phyloP scores from a whole-genome alignment of 192 early-diverging fungal genomes.

The Entophlyctis luteolus region DNA sequence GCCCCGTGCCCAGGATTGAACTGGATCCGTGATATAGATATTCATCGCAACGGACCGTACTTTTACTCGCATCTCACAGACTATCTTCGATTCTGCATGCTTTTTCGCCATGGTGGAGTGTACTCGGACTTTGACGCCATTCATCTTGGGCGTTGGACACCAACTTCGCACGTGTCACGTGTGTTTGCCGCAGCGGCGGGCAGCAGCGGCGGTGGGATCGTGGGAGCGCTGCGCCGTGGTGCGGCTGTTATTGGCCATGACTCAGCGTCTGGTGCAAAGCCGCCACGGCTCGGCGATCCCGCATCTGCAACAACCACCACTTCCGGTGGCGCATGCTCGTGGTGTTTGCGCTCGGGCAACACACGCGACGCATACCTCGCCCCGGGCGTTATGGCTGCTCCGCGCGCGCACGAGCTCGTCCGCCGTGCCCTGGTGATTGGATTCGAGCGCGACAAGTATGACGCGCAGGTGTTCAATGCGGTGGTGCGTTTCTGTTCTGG shows the following conservation, averaged over 20 bases:
- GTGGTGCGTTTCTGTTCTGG: no score
- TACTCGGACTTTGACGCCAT: conserved; percentile 38
- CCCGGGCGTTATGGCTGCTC: conserved; percentile 30
- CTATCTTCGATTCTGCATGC: conserved; percentile 34
- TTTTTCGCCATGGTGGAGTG: conserved; percentile 26
- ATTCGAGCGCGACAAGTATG: conserved; percentile 19
- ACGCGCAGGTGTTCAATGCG: conserved; percentile 33
- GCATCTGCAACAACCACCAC: neutral
- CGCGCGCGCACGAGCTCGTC: conserved; percentile 15
- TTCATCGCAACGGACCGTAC: conserved; percentile 22
- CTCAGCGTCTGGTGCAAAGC: neutral
- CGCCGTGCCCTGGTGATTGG: conserved; percentile 25
- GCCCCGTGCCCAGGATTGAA: conserved; percentile 13
- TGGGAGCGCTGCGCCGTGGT: neutral
- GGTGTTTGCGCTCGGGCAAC: conserved; percentile 32
- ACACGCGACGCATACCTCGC: conserved; percentile 28
- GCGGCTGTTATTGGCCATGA: conserved; percentile 2
- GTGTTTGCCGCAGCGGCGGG: neutral
- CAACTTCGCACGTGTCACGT: neutral
- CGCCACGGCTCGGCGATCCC: neutral
- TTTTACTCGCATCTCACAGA: conserved; percentile 37
- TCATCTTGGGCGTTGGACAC: neutral
- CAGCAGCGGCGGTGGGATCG: neutral
- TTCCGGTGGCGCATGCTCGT: neutral
- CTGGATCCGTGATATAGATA: conserved; percentile 6